Percentiles rank a stretch among this genome's conserved stretches.
Conservation (phyloP, 345 rosid genomes). For the Acer negundo region DNA sequence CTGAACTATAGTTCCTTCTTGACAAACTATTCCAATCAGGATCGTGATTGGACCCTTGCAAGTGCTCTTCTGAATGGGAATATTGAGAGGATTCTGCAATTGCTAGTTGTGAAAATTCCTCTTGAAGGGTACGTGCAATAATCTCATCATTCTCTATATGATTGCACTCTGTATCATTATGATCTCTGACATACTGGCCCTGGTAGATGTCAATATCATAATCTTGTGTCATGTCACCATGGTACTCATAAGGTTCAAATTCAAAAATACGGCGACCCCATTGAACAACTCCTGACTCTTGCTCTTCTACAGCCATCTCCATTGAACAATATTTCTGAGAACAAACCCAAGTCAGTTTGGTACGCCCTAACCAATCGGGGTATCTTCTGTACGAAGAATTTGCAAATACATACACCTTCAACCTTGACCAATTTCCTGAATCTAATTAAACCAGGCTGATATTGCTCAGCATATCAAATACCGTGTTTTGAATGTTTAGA, state of each 20-base stretch:
- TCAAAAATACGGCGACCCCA: constrained; percentile 72
- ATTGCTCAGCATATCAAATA: background rate
- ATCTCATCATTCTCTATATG: constrained; percentile 84
- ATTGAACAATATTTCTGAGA: constrained; percentile 14
- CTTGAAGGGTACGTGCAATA: constrained; percentile 82
- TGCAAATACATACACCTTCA: background rate
- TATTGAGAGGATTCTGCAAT: constrained; percentile 50
- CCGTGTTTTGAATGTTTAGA: no score
- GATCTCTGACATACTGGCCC: constrained; percentile 45
- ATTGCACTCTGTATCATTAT: constrained; percentile 48
- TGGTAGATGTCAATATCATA: constrained; percentile 35
- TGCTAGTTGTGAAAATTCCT: constrained; percentile 78
- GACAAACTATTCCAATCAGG: constrained; percentile 53
- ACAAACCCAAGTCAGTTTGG: constrained; percentile 17
- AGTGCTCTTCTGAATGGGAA: constrained; percentile 38
- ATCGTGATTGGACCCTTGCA: constrained; percentile 33
- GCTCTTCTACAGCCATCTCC: constrained; percentile 43
- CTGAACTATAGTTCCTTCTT: constrained; percentile 44
- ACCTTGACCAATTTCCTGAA: background rate
- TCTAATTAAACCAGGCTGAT: background rate
- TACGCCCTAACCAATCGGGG: background rate
- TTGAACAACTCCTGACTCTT: constrained; percentile 47
- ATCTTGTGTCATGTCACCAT: constrained; percentile 41
- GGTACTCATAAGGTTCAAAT: constrained; percentile 55
- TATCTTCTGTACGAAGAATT: background rate